Conservation (phyloP, 805 yeast genomes). For the Starmerella davenportii region DNA sequence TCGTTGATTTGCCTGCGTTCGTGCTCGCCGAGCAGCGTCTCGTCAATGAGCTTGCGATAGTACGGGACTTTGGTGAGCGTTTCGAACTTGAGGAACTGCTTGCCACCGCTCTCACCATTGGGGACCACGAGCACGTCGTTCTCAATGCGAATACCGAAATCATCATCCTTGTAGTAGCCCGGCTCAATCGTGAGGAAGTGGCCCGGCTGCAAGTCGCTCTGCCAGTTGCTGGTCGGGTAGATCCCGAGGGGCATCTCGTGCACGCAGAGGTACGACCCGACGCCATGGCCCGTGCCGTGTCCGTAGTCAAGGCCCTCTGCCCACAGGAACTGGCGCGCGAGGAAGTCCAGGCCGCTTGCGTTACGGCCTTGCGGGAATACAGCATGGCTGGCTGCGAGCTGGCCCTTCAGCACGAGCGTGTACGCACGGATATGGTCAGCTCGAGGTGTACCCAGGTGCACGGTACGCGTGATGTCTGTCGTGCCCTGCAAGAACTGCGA, state of each 20-base stretch:
- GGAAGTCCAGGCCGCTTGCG: slow-evolving; percentile 57
- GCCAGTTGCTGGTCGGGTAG: slow-evolving; percentile 27
- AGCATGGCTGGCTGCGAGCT: slow-evolving; percentile 63
- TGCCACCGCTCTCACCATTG: slow-evolving; percentile 35
- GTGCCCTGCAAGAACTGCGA: slow-evolving; percentile 88
- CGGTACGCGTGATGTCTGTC: slow-evolving; percentile 85
- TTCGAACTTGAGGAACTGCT: slow-evolving; percentile 49
- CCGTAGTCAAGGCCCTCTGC: slow-evolving; percentile 65
- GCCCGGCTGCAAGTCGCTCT: slow-evolving; percentile 42
- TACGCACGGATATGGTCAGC: slow-evolving; percentile 46
- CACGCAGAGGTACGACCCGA: slow-evolving; percentile 74
- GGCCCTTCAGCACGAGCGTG: slow-evolving; percentile 81
- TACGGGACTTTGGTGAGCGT: slow-evolving; percentile 73
- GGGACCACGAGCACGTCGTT: slow-evolving; percentile 48
- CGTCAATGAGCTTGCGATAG: slow-evolving; percentile 57
- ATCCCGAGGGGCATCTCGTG: slow-evolving; percentile 92
- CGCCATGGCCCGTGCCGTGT: slow-evolving; percentile 97
- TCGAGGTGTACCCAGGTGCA: slow-evolving; percentile 46
- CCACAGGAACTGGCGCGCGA: slow-evolving; percentile 77
- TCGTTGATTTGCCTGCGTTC: slow-evolving; percentile 53
- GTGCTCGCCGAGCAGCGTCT: slow-evolving; percentile 32
- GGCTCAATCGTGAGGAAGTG: slow-evolving; percentile 84
- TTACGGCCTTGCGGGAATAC: slow-evolving; percentile 65
- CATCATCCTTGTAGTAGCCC: slow-evolving; percentile 81
- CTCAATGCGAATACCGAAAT: slow-evolving; percentile 79